These are phyloP conservation scores for Venturia nashicola DNA, from an alignment of 2,329 filamentous ascomycete genomes.

Conservation along the genomic window DNA sequence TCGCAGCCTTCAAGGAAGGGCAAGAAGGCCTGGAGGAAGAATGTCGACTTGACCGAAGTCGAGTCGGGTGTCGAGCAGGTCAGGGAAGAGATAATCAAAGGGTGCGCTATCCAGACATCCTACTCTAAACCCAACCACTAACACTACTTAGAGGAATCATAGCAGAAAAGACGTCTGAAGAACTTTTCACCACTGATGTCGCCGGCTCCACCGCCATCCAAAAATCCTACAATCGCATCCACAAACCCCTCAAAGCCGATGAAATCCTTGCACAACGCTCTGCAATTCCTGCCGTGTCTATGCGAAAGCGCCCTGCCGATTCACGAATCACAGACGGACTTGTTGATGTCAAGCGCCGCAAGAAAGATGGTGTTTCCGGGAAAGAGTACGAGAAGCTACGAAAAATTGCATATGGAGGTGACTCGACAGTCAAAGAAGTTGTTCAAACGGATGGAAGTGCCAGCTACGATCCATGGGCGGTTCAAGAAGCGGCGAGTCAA, in stretches of 20 bases:
- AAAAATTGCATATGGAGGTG: conserved; percentile 62
- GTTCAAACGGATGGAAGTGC: conserved; percentile 42
- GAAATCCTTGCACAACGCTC: conserved; percentile 84
- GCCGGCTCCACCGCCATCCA: conserved; percentile 55
- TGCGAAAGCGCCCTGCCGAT: conserved; percentile 58
- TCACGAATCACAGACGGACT: conserved; percentile 62
- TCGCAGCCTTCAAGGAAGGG: conserved; percentile 90
- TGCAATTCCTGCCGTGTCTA: conserved; percentile 63
- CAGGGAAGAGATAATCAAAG: conserved; percentile 80
- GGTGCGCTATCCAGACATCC: conserved; percentile 40
- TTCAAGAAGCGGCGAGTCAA: conserved; percentile 36
- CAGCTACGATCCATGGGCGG: conserved; percentile 68
- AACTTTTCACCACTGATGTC: conserved; percentile 77
- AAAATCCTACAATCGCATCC: conserved; percentile 51
- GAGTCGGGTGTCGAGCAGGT: conserved; percentile 70
- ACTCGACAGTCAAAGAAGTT: conserved; percentile 36
- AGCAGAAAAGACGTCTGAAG: conserved; percentile 66
- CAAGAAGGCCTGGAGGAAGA: conserved; percentile 98
- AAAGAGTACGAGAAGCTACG: conserved; percentile 73
- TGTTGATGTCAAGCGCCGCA: conserved; percentile 59
- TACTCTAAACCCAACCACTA: background rate
- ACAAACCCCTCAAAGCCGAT: conserved; percentile 77
- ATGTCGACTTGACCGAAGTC: conserved; percentile 85
- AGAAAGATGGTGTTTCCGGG: conserved; percentile 67
- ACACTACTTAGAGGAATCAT: conserved; percentile 48